phyloP scores from a whole-genome alignment of 1,284 basidiomycete genomes.

The Ganoderma lucidum region DNA sequence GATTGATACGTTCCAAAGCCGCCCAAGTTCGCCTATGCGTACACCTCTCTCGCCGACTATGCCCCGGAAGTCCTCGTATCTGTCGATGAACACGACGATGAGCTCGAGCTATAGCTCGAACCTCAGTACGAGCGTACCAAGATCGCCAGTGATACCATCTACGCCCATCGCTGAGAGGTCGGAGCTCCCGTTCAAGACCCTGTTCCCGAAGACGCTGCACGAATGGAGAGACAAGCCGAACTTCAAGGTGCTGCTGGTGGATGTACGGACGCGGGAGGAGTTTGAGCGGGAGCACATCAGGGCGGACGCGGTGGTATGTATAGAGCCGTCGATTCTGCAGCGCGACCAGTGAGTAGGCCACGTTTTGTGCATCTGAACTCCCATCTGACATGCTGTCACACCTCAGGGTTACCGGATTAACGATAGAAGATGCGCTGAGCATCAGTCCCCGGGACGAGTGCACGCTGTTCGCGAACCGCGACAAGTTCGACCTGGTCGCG shows the following conservation, averaged over 20 bases:
- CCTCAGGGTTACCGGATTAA: slow-evolving; percentile 67
- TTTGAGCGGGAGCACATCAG: slow-evolving; percentile 82
- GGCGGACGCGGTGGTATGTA: slow-evolving; percentile 77
- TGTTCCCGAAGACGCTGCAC: slow-evolving; percentile 68
- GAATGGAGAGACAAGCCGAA: slow-evolving; percentile 62
- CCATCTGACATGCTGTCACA: neutral
- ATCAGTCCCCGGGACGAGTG: slow-evolving; percentile 78
- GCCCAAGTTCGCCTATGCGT: slow-evolving; percentile 61
- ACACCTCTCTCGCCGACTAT: slow-evolving; percentile 46
- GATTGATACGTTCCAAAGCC: slow-evolving; percentile 62
- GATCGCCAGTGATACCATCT: slow-evolving; percentile 37
- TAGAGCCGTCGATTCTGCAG: slow-evolving; percentile 83
- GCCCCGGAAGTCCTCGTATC: slow-evolving; percentile 55
- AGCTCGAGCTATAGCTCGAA: slow-evolving; percentile 22
- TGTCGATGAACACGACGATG: slow-evolving; percentile 41
- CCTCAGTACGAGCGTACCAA: slow-evolving; percentile 30
- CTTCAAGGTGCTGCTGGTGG: slow-evolving; percentile 80
- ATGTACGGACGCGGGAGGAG: slow-evolving; percentile 82
- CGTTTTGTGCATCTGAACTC: neutral
- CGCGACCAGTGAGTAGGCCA: slow-evolving; percentile 66
- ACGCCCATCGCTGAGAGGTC: slow-evolving; percentile 47
- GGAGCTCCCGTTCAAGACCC: slow-evolving; percentile 60
- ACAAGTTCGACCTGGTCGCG: slow-evolving; percentile 91
- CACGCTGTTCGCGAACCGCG: slow-evolving; percentile 78
- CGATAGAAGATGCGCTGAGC: slow-evolving; percentile 81